Percentiles rank a stretch among this genome's conserved stretches.
Evolutionary conservation across 176 grass and related monocot species (phyloP).

Genomic region (Ensete ventricosum): DNA sequence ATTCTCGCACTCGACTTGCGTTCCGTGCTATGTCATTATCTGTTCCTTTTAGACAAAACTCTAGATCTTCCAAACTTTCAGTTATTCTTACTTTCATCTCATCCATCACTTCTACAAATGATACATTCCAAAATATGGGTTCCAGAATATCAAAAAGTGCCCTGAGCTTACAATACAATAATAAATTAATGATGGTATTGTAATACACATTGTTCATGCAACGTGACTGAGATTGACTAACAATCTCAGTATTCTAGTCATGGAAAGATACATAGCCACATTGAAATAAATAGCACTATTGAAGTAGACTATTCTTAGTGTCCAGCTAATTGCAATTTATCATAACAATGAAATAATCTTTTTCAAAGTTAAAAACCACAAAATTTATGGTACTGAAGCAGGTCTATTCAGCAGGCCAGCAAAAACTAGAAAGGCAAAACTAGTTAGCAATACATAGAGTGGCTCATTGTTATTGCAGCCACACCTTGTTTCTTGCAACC

Average conservation of each 20-base stretch:
- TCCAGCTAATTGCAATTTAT: too few relatives aligned
- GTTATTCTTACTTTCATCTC: not conserved
- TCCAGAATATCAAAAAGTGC: not conserved
- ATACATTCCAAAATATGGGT: not conserved
- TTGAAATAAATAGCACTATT: too few relatives aligned
- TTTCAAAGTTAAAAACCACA: not conserved
- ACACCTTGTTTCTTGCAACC: too few relatives aligned
- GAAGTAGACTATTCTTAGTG: too few relatives aligned
- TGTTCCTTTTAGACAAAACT: not conserved
- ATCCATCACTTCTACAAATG: not conserved
- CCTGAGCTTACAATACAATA: not conserved
- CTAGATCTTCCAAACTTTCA: not conserved
- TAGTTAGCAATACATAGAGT: too few relatives aligned
- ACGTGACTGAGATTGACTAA: too few relatives aligned
- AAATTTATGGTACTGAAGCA: not conserved
- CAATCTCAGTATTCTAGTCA: too few relatives aligned
- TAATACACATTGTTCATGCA: too few relatives aligned
- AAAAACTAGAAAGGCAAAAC: not conserved
- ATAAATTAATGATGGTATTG: not conserved
- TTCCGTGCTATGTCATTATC: not conserved
- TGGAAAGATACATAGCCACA: too few relatives aligned
- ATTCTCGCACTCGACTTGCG: not conserved
- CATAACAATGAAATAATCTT: too few relatives aligned
- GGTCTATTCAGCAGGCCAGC: not conserved
- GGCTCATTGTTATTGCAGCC: too few relatives aligned